Conservation (phyloP, 371 early-diverging fungal genomes). For the Zychaea mexicana region DNA sequence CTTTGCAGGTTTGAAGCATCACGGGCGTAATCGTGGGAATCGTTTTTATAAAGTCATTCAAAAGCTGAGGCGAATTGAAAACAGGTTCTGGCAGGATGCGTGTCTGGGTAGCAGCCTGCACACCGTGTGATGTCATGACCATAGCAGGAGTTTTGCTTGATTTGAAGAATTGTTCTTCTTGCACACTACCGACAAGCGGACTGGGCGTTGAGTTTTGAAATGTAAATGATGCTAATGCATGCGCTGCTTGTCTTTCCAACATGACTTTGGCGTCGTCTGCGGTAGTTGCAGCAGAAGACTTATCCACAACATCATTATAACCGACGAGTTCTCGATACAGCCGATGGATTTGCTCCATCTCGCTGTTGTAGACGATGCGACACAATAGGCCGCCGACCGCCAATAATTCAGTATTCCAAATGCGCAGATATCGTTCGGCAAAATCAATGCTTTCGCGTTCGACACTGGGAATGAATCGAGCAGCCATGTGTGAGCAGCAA, state of each 20-base stretch:
- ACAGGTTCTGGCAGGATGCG: conserved; percentile 41
- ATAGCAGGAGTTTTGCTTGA: conserved; percentile 50
- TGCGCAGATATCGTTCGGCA: conserved; percentile 79
- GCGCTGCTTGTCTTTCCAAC: conserved; percentile 71
- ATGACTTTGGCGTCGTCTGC: conserved; percentile 38
- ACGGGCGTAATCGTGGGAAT: conserved; percentile 60
- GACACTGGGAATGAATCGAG: conserved; percentile 87
- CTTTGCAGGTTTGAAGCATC: conserved; percentile 54
- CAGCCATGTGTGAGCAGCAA: conserved; percentile 80
- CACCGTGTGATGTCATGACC: conserved; percentile 73
- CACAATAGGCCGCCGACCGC: conserved; percentile 74
- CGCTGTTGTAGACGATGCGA: conserved; percentile 80
- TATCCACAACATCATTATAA: conserved; percentile 29
- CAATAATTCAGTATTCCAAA: conserved; percentile 87
- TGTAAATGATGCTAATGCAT: conserved; percentile 71
- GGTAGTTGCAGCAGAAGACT: conserved; percentile 22
- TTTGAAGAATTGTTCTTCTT: conserved; percentile 58
- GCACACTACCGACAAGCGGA: conserved; percentile 61
- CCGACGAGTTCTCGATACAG: conserved; percentile 60
- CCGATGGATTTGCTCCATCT: conserved; percentile 62
- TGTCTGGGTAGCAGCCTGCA: conserved; percentile 50
- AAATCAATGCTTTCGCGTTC: conserved; percentile 93
- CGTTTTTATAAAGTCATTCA: conserved; percentile 65
- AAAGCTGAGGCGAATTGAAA: conserved; percentile 16
- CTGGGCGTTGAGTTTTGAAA: conserved; percentile 79